Evolutionary conservation across 176 grass and related monocot species (phyloP), one percentile per base, ranked within the genome.

Genomic region (Aegilops tauschii): DNA sequence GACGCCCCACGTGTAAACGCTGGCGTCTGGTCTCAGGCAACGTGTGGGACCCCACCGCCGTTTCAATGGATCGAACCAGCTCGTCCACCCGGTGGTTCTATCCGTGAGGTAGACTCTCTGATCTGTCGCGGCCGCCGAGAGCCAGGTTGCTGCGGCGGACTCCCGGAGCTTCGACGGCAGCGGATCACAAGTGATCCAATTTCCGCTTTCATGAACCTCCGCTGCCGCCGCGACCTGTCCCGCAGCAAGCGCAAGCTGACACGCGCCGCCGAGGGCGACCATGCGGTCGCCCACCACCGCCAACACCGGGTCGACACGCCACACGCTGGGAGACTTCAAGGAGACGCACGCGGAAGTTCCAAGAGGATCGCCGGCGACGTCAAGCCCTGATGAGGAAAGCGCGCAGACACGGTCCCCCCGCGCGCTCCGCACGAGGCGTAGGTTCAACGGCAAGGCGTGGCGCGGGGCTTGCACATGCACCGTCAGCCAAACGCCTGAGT

Each of bases 211-310:
- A n/a, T 90, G 86, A 52, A 98, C 93, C 75, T 98, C 96, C 61
- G 94, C 96, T 2, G 75, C 86, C 1, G 86, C 80, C 0, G 56
- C 69, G 78, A 88, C 82, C 40, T 94, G 88, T 44, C 82, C 88
- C 0, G 88, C 90, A 2, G 27, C 86, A 29, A 95, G 91, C 23
- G 84, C 91, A 20, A 98, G 83, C 9, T 84, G 16, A 73, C 91
- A 94, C 63, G 91, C 90, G 29, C 96, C 96, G 59, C 93, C 96
- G 6, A 93, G 82, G 20, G 88, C 91, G 8, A 94, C 88, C n/a
- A 98, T 39, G 79, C 86, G 90, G 47, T 61, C 80, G 0, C 92
- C 96, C 8, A 95, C 88, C 4, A 87, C 70, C 2, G 96, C 93
- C 62, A 95, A 52, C 44, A 95, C 92, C 3, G 96, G 91, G 44